Conservation (phyloP, 345 rosid species). For the Eucalyptus polybractea region DNA sequence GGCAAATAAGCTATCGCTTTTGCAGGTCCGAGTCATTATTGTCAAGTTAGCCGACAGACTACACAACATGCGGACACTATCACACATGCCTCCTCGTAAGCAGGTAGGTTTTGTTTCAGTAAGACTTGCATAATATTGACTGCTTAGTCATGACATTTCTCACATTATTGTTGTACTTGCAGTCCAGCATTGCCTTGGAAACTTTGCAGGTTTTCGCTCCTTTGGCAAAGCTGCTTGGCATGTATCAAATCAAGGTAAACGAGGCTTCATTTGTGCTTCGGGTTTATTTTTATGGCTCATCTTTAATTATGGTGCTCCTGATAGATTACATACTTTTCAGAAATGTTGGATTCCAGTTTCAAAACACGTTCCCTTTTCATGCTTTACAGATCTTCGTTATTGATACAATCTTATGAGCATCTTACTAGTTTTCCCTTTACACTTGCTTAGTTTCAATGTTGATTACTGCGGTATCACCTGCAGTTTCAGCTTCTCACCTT, state of each 20-base stretch:
- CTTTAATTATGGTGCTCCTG: background rate
- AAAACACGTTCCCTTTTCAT: background rate
- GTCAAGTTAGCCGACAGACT: constrained; percentile 98
- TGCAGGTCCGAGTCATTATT: constrained; percentile 95
- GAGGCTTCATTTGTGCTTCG: background rate
- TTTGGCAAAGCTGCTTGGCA: constrained; percentile 89
- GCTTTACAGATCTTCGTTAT: background rate
- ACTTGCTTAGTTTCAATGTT: background rate
- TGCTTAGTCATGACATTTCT: background rate
- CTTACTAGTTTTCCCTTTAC: background rate
- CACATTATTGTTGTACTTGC: constrained; percentile 16
- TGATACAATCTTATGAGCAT: background rate
- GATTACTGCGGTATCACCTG: background rate
- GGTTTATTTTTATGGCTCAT: background rate
- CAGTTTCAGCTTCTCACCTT: background rate
- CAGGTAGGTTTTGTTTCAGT: constrained; percentile 42
- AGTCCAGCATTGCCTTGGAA: constrained; percentile 96
- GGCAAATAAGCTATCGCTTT: constrained; percentile 1
- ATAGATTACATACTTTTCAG: background rate
- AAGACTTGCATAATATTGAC: background rate
- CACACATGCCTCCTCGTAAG: constrained; percentile 92
- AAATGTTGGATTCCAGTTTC: background rate
- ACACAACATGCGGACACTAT: constrained; percentile 96
- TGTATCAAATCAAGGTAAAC: constrained; percentile 90
- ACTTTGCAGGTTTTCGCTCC: constrained; percentile 98